phyloP scores from a whole-genome alignment of 768 basidiomycete species.

The Serendipita sp. region DNA sequence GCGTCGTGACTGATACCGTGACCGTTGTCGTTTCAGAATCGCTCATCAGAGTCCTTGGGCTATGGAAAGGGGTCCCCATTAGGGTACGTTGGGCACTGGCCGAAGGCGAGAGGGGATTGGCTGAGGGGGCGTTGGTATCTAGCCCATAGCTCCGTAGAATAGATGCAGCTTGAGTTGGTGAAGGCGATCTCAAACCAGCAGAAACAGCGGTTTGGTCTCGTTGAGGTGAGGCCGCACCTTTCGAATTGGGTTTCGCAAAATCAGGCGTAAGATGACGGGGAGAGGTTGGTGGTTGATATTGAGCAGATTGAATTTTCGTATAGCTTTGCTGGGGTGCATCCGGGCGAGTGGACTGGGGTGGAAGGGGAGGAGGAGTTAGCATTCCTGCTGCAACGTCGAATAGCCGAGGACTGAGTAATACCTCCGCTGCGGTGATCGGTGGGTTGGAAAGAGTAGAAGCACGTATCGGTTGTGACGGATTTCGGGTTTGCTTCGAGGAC shows the following conservation, averaged over 20 bases:
- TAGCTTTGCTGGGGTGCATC: slow-evolving; percentile 4
- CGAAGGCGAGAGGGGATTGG: background rate
- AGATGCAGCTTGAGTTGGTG: background rate
- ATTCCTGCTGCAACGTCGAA: background rate
- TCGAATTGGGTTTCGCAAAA: background rate
- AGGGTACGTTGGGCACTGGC: background rate
- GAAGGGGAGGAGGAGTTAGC: slow-evolving; percentile 4
- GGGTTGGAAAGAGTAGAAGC: slow-evolving; percentile 2
- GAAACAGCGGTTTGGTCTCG: background rate
- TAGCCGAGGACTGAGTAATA: background rate
- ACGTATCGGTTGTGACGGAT: background rate
- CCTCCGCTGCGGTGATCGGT: background rate
- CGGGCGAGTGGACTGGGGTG: slow-evolving; percentile 6
- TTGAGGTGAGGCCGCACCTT: background rate
- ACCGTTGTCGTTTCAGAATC: background rate
- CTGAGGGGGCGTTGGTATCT: background rate
- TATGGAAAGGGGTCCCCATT: background rate
- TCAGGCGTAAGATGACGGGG: slow-evolving; percentile 3
- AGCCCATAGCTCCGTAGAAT: background rate
- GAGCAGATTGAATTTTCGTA: background rate
- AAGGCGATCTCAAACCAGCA: background rate
- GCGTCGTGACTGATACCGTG: background rate
- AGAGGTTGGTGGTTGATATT: background rate
- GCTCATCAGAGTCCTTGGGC: background rate
- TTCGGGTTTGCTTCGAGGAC: background rate